Conservation (phyloP, 495 filamentous ascomycete genomes). For the Xylaria nigripes region DNA sequence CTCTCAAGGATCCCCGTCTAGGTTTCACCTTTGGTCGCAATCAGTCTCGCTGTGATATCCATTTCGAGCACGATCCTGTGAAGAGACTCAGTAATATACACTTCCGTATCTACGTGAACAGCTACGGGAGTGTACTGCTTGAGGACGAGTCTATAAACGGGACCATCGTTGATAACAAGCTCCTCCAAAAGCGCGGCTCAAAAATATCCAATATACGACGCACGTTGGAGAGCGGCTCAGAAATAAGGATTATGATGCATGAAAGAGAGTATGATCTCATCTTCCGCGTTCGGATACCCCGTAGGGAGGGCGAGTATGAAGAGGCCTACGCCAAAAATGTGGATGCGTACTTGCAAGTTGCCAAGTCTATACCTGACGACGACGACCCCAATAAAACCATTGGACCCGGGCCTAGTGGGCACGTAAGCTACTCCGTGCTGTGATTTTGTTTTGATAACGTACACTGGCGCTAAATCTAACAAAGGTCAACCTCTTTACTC, state of each 20-base stretch:
- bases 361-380: conserved; percentile 9
- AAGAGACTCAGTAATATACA: conserved; percentile 77
- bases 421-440: conserved; percentile 23
- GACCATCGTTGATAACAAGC: conserved; percentile 66
- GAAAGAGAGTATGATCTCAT: conserved; percentile 44
- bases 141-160: conserved; percentile 90
- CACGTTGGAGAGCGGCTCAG: conserved; percentile 63
- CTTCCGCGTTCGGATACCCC: conserved; percentile 82
- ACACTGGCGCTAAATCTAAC: conserved; percentile 4
- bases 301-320: conserved; percentile 48
- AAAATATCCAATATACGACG: conserved; percentile 34
- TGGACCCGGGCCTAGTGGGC: conserved; percentile 39
- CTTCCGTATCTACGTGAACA: conserved; percentile 82
- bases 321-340: conserved; percentile 55
- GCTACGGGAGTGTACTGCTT: conserved; percentile 73
- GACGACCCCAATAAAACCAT: conserved; percentile 34
- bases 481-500: conserved; percentile 24
- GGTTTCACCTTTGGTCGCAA: conserved; percentile 89
- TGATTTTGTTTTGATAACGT: background rate
- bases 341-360: conserved; percentile 39
- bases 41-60: conserved; percentile 59
- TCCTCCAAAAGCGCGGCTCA: conserved; percentile 42
- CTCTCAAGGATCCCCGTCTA: conserved; percentile 49
- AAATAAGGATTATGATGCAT: conserved; percentile 59
- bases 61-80: conserved; percentile 49